Base-by-base conservation (phyloP, 78 protist species). In the Dictyostelium capitatum region DNA sequence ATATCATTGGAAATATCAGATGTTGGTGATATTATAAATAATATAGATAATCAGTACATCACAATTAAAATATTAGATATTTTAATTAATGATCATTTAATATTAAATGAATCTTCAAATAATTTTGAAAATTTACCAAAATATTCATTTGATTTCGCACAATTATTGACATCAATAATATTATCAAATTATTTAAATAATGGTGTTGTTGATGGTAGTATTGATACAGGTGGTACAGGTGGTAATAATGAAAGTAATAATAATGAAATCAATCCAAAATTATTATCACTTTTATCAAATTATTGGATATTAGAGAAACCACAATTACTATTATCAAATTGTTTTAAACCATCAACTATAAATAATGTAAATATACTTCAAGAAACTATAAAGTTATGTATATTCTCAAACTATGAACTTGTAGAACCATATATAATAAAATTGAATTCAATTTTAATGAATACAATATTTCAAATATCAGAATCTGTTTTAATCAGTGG, bases 61-160 rank as follows among this genome's bases (percentile, higher is more conserved):
- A 30, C 75, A 67, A 67, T 32, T 32, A 67, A 67, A 67, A 20
- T 67, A 28, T 32, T 67, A 67, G 48, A 67, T 32, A 32, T 32
- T 28, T 32, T 67, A 67, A 20, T 72, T 20, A 72, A 72, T 43
- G 50, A 72, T 46, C 79, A 32, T 72, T 72, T 32, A 72, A n/a
- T 43, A 41, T 43, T 43, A 32, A 72, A 72, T 43, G 79, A 72
- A 72, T 72, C 50, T 28, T 41, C 32, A 32, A 72, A 43, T 72
- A 43, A 72, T 46, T 72, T 72, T 46, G 79, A 72, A 48, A 72
- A 41, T 32, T 46, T 72, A 72, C 79, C 54, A 9, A n/a, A 10
- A 7, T 41, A 72, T 46, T 72, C 50, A 41, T 43, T 72, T 72
- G 79, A 72, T 46, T 72, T 43, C 43, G 17, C 50, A 72, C 43